Conservation (phyloP, 148 eudicot species). For the Amaranthus hypochondriacus region DNA sequence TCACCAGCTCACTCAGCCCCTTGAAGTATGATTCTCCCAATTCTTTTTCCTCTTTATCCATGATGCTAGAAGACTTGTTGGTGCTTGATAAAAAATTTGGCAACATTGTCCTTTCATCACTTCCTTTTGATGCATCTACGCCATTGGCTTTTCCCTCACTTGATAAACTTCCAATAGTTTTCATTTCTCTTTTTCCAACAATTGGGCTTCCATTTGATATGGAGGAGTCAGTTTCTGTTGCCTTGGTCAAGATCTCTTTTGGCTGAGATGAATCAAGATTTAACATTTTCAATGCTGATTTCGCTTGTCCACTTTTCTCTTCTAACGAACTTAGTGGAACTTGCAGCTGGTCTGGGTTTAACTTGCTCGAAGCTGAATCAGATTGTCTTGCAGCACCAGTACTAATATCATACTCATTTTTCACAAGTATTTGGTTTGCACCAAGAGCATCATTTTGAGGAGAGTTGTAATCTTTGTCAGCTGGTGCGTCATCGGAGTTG, state of each 20-base stretch:
- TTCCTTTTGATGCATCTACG: conserved; percentile 15
- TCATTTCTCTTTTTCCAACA: conserved; percentile 15
- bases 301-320: conserved; percentile 26
- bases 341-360: conserved; percentile 20
- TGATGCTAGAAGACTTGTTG: conserved; percentile 22
- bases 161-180: conserved; percentile 15
- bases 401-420: conserved; percentile 20
- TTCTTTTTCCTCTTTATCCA: conserved; percentile 31
- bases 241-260: conserved; percentile 17
- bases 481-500: conserved; percentile 32
- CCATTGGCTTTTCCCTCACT: conserved; percentile 10
- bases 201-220: conserved; percentile 23
- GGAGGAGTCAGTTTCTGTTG: conserved; percentile 27
- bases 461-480: conserved; percentile 19
- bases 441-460: conserved; percentile 19
- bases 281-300: conserved; percentile 16
- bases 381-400: conserved; percentile 22
- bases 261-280: conserved; percentile 24
- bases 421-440: conserved; percentile 17
- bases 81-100: conserved; percentile 36
- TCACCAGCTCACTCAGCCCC: conserved; percentile 27
- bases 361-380: conserved; percentile 25
- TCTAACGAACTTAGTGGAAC: conserved; percentile 21
- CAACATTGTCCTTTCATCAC: conserved; percentile 18
- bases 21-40: conserved; percentile 28